Evolutionary conservation across 345 rosid genomes (phyloP).

Genomic region (Arabis alpina): DNA sequence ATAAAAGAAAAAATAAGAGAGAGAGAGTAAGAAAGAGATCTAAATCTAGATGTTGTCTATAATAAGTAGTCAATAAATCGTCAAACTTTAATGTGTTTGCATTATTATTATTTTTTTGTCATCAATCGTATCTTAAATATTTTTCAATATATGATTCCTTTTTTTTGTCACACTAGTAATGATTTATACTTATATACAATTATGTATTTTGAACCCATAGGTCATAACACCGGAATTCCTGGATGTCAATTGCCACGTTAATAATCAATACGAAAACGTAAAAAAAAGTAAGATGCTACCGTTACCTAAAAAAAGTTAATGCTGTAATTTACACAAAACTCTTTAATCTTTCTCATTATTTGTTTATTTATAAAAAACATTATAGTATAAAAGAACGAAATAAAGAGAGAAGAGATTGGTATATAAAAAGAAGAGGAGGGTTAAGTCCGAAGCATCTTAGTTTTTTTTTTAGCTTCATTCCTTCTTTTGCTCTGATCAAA

Average conservation of each 20-base stretch:
- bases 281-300: conserved; percentile 36
- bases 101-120: conserved; percentile 10
- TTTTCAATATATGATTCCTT: neutral
- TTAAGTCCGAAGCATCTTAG: conserved; percentile 44
- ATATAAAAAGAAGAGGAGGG: conserved; percentile 41
- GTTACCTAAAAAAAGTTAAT: conserved; percentile 40
- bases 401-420: conserved; percentile 21
- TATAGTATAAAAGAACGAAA: neutral
- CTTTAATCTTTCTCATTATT: neutral
- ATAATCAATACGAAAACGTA: conserved; percentile 37
- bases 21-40: conserved; percentile 1
- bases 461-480: conserved; percentile 44
- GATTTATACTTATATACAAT: conserved; percentile 4
- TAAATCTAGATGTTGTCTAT: conserved; percentile 14
- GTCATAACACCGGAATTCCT: conserved; percentile 36
- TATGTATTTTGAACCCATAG: conserved; percentile 13
- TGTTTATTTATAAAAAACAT: neutral
- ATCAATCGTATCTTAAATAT: neutral
- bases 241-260: conserved; percentile 39
- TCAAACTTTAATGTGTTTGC: conserved; percentile 16
- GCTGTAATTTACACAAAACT: conserved; percentile 28
- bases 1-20: conserved; percentile 3
- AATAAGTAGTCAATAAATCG: conserved; percentile 26
- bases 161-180: conserved; percentile 17
- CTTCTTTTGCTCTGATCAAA: conserved; percentile 42